Percentiles rank a stretch among this genome's conserved stretches.
Conservation (phyloP, 1,284 basidiomycete species). For the Athelia sp. region DNA sequence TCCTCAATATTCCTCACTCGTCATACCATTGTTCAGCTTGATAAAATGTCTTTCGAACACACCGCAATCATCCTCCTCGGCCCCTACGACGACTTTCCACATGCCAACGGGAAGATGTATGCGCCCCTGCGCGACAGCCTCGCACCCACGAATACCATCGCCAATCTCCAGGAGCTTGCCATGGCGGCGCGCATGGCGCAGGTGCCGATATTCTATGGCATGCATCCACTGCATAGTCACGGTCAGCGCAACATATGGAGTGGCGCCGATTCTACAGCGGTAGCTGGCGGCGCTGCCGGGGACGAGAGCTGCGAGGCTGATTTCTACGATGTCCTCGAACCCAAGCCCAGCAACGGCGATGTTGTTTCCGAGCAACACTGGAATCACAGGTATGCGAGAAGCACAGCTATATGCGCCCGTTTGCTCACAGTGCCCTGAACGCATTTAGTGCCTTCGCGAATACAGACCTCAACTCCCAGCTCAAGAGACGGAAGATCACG, state of each 20-base stretch:
- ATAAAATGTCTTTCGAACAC: not conserved
- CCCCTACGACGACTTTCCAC: conserved; percentile 9
- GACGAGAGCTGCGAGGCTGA: conserved; percentile 6
- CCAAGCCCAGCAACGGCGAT: conserved; percentile 4
- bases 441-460: conserved; percentile 4
- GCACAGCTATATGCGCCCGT: too few relatives aligned
- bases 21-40: too few relatives aligned
- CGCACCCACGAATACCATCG: not conserved
- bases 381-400: not conserved
- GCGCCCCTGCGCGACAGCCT: not conserved
- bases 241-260: not conserved
- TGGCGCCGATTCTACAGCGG: not conserved
- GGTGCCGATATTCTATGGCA: conserved; percentile 6
- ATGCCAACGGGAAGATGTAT: conserved; percentile 3
- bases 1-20: too few relatives aligned
- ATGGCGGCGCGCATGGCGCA: not conserved
- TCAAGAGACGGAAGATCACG: conserved; percentile 5
- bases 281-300: not conserved
- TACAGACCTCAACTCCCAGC: conserved; percentile 5
- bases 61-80: conserved; percentile 9
- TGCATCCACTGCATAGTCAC: conserved; percentile 4
- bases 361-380: conserved; percentile 6
- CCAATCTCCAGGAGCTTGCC: conserved; percentile 4
- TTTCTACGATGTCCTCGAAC: conserved; percentile 5
- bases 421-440: not conserved